Evolutionary conservation across 2,329 filamentous ascomycete species (phyloP), one percentile per base, ranked within the genome.

Genomic region (Sphaerulina musiva): DNA sequence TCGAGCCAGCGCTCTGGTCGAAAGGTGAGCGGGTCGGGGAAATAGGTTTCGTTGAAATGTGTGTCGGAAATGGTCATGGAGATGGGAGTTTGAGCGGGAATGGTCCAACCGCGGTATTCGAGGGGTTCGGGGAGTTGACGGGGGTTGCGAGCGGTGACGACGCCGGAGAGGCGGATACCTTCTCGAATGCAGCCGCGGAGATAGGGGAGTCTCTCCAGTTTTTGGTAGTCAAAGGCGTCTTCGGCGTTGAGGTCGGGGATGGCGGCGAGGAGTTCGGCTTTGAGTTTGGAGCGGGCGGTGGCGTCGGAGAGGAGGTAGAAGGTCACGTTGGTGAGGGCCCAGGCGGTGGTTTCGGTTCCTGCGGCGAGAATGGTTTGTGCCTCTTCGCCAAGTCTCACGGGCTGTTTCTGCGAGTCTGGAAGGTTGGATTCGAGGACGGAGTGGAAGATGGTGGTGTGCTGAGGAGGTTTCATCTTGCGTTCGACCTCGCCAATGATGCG

Each of bases 21-120:
- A 40, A 56, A 56, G 2, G 2, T n/a, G 8, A 46, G 29, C 3
- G 46, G 49, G 12, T 56, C 14, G 10, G 49, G 49, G 17, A 53
- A 53, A 29, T 53, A 34, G 4, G 26, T 31, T 2, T 17, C 9
- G 34, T 53, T 39, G 26, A 39, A 50, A 2, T 49, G 46, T 26
- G 43, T 44, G 45, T 55, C 38, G 12, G 31, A 17, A 11, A 41
- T 8, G 12, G 43, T 50, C 42, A 52, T 51, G 11, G 41, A 46
- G n/a, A 52, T 34, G 17, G 53, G 43, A 14, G 43, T 47, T 2
- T 64, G 55, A 2, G 48, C 17, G 10, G 58, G 58, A 8, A 62
- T 55, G 2, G 53, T 41, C 3, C 47, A 57, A 11, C 48, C 54
- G 20, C 46, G 20, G 39, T 56, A 50, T 10, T 26, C 39, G 42